Percentiles rank a stretch among this genome's conserved stretches.
Conservation (phyloP, 192 early-diverging fungal species). For the Coemansia sp. region DNA sequence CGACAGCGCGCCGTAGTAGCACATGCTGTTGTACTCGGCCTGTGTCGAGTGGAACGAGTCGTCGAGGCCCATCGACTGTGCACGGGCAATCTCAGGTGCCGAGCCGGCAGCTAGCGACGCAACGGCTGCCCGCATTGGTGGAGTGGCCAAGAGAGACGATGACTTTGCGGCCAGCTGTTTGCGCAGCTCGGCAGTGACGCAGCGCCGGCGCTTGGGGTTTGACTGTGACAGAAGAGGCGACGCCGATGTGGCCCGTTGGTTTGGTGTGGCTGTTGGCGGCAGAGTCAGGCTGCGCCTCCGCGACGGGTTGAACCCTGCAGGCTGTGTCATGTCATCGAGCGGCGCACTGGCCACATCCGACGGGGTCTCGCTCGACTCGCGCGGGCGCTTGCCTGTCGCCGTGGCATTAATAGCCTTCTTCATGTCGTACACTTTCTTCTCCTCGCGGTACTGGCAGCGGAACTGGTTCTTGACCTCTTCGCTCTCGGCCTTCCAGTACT, state of each 20-base stretch:
- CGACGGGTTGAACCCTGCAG: slow-evolving; percentile 28
- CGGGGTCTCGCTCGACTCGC: slow-evolving; percentile 18
- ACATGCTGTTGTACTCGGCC: slow-evolving; percentile 9
- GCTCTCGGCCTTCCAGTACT: slow-evolving; percentile 50
- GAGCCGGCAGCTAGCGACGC: neutral
- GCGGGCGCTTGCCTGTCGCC: slow-evolving; percentile 24
- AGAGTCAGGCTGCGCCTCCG: slow-evolving; percentile 47
- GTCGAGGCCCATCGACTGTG: slow-evolving; percentile 23
- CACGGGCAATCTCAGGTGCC: slow-evolving; percentile 4
- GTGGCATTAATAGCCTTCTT: slow-evolving; percentile 35
- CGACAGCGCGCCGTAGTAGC: slow-evolving; percentile 28
- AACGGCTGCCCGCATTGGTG: slow-evolving; percentile 8
- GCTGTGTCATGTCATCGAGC: slow-evolving; percentile 1
- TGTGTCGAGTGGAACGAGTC: slow-evolving; percentile 17
- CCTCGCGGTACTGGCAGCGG: slow-evolving; percentile 41
- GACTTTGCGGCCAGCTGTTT: slow-evolving; percentile 48
- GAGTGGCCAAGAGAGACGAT: slow-evolving; percentile 19
- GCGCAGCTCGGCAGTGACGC: slow-evolving; percentile 48
- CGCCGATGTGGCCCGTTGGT: slow-evolving; percentile 30
- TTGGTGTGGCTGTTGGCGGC: slow-evolving; percentile 6
- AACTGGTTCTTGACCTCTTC: slow-evolving; percentile 52
- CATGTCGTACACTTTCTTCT: slow-evolving; percentile 49
- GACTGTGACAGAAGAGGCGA: slow-evolving; percentile 35
- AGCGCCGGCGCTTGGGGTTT: slow-evolving; percentile 44
- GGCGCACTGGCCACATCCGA: slow-evolving; percentile 39